Percentiles rank a stretch among this genome's conserved stretches.
Evolutionary conservation across 495 filamentous ascomycete genomes (phyloP).

Genomic region (Stereocaulon alpinum): DNA sequence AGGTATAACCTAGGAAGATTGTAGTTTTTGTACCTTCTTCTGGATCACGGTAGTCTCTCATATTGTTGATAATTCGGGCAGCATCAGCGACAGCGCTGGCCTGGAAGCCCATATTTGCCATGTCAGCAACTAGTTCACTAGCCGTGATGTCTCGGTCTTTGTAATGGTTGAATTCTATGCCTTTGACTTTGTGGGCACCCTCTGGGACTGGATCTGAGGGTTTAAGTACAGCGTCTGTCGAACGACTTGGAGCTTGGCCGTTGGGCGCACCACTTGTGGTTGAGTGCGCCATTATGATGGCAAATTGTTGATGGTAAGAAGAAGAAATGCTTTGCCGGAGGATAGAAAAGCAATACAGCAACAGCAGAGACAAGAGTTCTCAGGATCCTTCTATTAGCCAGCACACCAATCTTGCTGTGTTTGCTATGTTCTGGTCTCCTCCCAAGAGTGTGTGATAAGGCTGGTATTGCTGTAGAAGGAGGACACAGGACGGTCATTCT

Average conservation of each 20-base stretch:
- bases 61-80: slow-evolving; percentile 80
- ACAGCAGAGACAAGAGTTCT: no score
- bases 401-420: no score
- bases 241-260: slow-evolving; percentile 43
- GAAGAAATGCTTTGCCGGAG: no score
- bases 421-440: no score
- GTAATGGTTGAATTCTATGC: slow-evolving; percentile 82
- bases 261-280: background rate
- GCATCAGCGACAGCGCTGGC: slow-evolving; percentile 77
- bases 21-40: slow-evolving; percentile 66
- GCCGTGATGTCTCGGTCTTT: slow-evolving; percentile 66
- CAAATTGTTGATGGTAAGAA: background rate
- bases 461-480: no score
- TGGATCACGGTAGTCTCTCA: slow-evolving; percentile 74
- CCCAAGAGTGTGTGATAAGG: no score
- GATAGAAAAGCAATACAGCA: no score
- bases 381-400: no score
- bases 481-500: no score
- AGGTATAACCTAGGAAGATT: slow-evolving; percentile 95
- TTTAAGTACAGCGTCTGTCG: slow-evolving; percentile 78
- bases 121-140: slow-evolving; percentile 69
- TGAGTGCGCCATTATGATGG: background rate
- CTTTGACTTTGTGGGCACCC: slow-evolving; percentile 60
- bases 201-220: slow-evolving; percentile 73
- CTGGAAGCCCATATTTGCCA: slow-evolving; percentile 87